phyloP scores from a whole-genome alignment of 1,284 basidiomycete genomes.

The Trichosporon sp. region DNA sequence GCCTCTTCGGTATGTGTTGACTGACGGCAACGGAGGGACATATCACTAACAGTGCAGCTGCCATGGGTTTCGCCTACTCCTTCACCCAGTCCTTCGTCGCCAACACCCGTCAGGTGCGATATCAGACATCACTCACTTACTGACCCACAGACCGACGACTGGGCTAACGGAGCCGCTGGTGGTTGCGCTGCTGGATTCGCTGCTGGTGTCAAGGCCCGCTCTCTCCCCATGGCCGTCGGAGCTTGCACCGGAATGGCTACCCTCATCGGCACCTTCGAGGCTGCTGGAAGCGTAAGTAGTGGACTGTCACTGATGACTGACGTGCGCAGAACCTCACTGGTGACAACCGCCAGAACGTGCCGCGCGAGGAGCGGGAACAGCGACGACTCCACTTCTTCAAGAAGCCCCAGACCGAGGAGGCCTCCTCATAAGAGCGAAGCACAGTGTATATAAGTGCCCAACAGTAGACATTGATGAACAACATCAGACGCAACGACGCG shows the following conservation, averaged over 20 bases:
- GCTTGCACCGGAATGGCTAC: constrained; percentile 79
- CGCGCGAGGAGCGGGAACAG: constrained; percentile 58
- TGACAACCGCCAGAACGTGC: constrained; percentile 44
- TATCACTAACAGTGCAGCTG: constrained; percentile 62
- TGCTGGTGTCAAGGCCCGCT: constrained; percentile 80
- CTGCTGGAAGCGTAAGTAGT: constrained; percentile 64
- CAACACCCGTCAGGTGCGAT: constrained; percentile 68
- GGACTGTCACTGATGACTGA: background rate
- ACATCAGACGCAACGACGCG: constrained; percentile 18
- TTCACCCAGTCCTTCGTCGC: constrained; percentile 77
- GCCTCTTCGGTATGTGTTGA: constrained; percentile 71
- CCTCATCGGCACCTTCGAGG: constrained; percentile 80
- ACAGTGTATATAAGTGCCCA: constrained; percentile 21
- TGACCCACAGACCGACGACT: constrained; percentile 66
- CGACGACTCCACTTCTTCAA: constrained; percentile 60
- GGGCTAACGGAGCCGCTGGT: constrained; percentile 80
- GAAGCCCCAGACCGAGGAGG: constrained; percentile 50
- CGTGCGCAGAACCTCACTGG: constrained; percentile 40
- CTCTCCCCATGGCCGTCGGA: constrained; percentile 78
- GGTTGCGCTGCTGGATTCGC: constrained; percentile 93
- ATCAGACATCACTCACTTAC: background rate
- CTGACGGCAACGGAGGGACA: background rate
- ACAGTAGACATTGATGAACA: constrained; percentile 35
- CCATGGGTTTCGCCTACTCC: constrained; percentile 87
- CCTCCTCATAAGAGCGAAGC: constrained; percentile 24